A percentile compares a stretch with the other conserved stretches of the same genome.
phyloP scores from a whole-genome alignment of 2,329 filamentous ascomycete genomes.

The Thermochaetoides dissita region DNA sequence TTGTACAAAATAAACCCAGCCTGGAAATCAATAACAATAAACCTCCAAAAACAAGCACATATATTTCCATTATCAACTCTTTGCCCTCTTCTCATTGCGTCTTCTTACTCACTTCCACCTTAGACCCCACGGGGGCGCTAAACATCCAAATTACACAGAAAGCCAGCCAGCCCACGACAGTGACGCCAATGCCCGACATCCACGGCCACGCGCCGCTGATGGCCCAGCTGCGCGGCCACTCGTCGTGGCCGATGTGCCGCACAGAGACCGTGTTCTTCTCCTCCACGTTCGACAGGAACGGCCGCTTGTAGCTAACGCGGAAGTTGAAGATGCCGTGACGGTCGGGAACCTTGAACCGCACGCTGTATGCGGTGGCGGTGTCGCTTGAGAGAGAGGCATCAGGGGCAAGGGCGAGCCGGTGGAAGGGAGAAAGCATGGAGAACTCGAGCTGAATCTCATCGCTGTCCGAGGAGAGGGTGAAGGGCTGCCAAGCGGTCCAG shows the following conservation, averaged over 20 bases:
- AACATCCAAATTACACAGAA: constrained; percentile 87
- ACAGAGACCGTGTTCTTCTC: constrained; percentile 94
- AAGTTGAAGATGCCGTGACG: constrained; percentile 99
- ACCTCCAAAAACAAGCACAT: neutral
- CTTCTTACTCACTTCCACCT: constrained; percentile 28
- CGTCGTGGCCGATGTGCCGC: constrained; percentile 91
- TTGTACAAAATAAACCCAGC: too few relatives aligned
- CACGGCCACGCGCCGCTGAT: constrained; percentile 91
- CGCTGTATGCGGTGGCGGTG: constrained; percentile 59
- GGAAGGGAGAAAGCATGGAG: constrained; percentile 96
- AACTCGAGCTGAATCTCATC: constrained; percentile 90
- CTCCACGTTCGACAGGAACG: constrained; percentile 76
- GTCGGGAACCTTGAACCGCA: constrained; percentile 72
- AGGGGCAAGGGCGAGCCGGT: constrained; percentile 62
- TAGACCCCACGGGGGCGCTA: constrained; percentile 32
- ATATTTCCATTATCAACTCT: neutral
- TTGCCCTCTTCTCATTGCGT: constrained; percentile 22
- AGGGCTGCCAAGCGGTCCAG: constrained; percentile 62
- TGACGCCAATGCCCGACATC: constrained; percentile 76
- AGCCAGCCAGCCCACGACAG: constrained; percentile 66
- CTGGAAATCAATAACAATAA: neutral
- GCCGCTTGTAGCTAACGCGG: constrained; percentile 90
- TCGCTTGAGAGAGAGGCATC: constrained; percentile 34
- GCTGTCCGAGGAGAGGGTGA: constrained; percentile 48
- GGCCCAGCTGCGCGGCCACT: constrained; percentile 81